A percentile compares a stretch with the other conserved stretches of the same genome.
Evolutionary conservation across 2,329 filamentous ascomycete species (phyloP).

Genomic region (Aspergillus clavatus): DNA sequence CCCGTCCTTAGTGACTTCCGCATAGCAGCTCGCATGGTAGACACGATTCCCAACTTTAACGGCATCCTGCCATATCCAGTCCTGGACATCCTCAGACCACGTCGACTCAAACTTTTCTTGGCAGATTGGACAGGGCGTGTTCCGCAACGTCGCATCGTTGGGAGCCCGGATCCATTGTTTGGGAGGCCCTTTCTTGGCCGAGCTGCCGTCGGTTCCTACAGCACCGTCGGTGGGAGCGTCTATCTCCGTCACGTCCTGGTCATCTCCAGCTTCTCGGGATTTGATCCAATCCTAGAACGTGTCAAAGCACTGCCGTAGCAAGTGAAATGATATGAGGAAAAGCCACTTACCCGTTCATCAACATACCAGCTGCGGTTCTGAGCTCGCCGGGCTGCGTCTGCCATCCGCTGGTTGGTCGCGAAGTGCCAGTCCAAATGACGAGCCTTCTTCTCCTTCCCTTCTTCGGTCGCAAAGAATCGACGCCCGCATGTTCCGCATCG

Average conservation of each 20-base stretch:
- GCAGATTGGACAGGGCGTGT: constrained; percentile 84
- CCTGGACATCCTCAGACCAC: constrained; percentile 88
- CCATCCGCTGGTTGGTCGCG: constrained; percentile 81
- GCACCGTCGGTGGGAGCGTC: constrained; percentile 38
- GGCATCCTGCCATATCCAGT: constrained; percentile 96
- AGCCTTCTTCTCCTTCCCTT: constrained; percentile 79
- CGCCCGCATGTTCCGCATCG: constrained; percentile 89
- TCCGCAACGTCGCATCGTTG: constrained; percentile 67
- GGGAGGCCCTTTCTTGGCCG: constrained; percentile 53
- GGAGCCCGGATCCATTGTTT: constrained; percentile 77
- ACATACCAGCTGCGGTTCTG: constrained; percentile 95
- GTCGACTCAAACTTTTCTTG: constrained; percentile 91
- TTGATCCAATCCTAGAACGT: constrained; percentile 74
- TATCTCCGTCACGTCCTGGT: constrained; percentile 43
- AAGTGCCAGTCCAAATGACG: constrained; percentile 99
- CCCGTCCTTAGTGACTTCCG: constrained; percentile 69
- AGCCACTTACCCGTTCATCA: constrained; percentile 66
- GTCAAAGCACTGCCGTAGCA: constrained; percentile 10
- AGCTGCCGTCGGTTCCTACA: constrained; percentile 35
- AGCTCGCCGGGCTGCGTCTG: constrained; percentile 77
- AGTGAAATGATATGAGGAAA: constrained; percentile 4
- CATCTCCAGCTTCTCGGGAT: constrained; percentile 73
- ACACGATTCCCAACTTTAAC: constrained; percentile 70
- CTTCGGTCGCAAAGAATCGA: constrained; percentile 71
- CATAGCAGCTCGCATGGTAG: constrained; percentile 86